A percentile compares a stretch with the other conserved stretches of the same genome.
phyloP scores from a whole-genome alignment of 495 filamentous ascomycete species.

The Penicillium silybi region DNA sequence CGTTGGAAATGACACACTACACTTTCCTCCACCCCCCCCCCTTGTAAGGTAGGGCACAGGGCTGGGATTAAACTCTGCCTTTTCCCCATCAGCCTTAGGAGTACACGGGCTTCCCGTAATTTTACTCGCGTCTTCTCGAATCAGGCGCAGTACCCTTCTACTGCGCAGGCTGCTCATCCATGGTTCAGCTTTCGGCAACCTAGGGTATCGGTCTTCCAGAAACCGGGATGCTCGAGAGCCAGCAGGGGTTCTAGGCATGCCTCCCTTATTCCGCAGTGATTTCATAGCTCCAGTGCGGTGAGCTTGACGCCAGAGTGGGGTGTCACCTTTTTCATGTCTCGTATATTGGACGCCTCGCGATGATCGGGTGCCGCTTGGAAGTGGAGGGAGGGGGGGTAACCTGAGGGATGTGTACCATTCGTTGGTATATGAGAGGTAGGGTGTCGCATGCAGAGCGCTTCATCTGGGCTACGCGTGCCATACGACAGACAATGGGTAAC shows the following conservation, averaged over 20 bases:
- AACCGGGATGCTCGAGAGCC: constrained; percentile 4
- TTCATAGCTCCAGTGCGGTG: neutral
- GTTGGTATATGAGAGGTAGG: neutral
- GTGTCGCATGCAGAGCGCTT: neutral
- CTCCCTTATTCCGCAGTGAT: neutral
- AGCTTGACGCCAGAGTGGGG: constrained; percentile 7
- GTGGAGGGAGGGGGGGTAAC: neutral
- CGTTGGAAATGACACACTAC: constrained; percentile 2
- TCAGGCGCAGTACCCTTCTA: neutral
- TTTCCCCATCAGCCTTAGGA: constrained; percentile 5
- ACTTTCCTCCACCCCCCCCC: neutral
- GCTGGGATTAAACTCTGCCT: constrained; percentile 3
- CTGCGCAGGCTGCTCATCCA: neutral
- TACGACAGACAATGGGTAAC: neutral
- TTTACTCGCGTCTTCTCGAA: constrained; percentile 2
- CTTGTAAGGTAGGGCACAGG: neutral
- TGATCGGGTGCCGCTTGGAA: neutral
- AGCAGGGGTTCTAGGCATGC: constrained; percentile 3
- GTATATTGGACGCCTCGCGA: constrained; percentile 20
- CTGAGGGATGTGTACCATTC: neutral
- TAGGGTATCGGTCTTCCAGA: constrained; percentile 15
- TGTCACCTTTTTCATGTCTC: constrained; percentile 4
- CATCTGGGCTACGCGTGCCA: neutral
- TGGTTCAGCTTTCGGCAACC: constrained; percentile 7
- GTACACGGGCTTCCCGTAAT: constrained; percentile 7